Conservation (phyloP, 2,329 filamentous ascomycete species). For the Fusarium luffae region DNA sequence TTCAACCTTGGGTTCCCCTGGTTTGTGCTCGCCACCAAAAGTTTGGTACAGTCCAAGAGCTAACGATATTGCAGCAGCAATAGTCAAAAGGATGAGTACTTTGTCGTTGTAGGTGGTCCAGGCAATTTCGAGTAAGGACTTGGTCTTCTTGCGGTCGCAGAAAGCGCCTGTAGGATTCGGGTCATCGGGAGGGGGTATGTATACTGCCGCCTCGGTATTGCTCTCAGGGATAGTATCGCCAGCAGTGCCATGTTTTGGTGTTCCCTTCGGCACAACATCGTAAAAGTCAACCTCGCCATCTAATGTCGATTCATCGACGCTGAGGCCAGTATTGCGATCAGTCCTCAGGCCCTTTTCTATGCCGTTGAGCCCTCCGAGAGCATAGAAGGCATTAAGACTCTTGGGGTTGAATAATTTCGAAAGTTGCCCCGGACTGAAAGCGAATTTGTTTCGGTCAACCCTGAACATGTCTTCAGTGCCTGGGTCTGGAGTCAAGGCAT, state of each 20-base stretch:
- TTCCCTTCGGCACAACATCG: constrained; percentile 60
- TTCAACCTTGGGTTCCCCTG: constrained; percentile 66
- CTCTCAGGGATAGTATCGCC: constrained; percentile 49
- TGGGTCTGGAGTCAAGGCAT: constrained; percentile 64
- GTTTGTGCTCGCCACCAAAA: constrained; percentile 60
- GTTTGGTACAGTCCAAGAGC: constrained; percentile 78
- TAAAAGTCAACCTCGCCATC: constrained; percentile 76
- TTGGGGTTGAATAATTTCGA: constrained; percentile 85
- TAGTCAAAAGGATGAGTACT: constrained; percentile 75
- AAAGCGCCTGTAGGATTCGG: constrained; percentile 38
- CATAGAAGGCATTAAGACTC: constrained; percentile 78
- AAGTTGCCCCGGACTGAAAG: constrained; percentile 84
- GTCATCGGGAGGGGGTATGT: constrained; percentile 43
- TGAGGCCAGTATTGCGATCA: constrained; percentile 72
- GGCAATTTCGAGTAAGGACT: constrained; percentile 68
- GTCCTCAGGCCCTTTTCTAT: constrained; percentile 79
- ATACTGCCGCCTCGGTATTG: constrained; percentile 40
- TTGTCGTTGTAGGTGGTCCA: constrained; percentile 81
- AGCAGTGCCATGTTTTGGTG: constrained; percentile 49
- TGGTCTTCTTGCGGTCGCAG: constrained; percentile 59
- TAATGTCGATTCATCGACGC: constrained; percentile 73
- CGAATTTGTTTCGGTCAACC: constrained; percentile 82
- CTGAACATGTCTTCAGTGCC: constrained; percentile 78
- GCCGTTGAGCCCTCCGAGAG: constrained; percentile 77
- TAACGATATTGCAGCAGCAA: constrained; percentile 75